A percentile compares a stretch with the other conserved stretches of the same genome.
phyloP scores from a whole-genome alignment of 2,329 filamentous ascomycete genomes.

The Fusarium sp. region DNA sequence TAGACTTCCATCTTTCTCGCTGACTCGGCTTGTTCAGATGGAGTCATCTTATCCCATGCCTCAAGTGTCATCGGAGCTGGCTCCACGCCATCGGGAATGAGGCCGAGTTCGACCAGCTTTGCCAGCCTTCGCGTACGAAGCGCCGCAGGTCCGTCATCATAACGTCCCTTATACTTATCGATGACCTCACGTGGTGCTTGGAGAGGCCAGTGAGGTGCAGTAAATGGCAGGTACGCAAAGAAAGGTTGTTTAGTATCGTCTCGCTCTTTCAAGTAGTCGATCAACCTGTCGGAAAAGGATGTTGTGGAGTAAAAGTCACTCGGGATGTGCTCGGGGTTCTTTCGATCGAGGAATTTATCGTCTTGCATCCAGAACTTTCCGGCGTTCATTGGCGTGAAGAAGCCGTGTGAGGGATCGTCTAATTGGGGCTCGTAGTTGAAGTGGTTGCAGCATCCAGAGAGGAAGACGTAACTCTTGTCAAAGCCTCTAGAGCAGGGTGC shows the following conservation, averaged over 20 bases:
- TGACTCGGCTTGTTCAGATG: constrained; percentile 20
- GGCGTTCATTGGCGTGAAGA: constrained; percentile 8
- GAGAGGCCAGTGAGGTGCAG: neutral
- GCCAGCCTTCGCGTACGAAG: neutral
- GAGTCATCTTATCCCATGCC: constrained; percentile 30
- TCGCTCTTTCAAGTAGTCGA: constrained; percentile 59
- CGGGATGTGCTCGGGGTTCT: constrained; percentile 51
- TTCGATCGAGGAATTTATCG: constrained; percentile 50
- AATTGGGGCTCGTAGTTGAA: constrained; percentile 63
- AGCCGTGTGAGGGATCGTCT: constrained; percentile 22
- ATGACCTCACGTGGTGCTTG: neutral
- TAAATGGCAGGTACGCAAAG: neutral
- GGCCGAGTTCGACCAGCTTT: neutral
- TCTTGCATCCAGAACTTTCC: constrained; percentile 55
- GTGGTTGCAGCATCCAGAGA: constrained; percentile 62
- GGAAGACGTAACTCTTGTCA: constrained; percentile 55
- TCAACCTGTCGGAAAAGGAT: constrained; percentile 63
- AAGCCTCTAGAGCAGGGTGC: constrained; percentile 49
- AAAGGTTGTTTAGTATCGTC: neutral
- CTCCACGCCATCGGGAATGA: neutral
- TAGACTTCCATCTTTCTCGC: constrained; percentile 57
- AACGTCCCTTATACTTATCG: neutral
- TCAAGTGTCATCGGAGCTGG: constrained; percentile 58
- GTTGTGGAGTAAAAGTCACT: constrained; percentile 66
- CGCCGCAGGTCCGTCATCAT: neutral